Conservation (phyloP, 129 eudicot species). For the Tanacetum coccineum region DNA sequence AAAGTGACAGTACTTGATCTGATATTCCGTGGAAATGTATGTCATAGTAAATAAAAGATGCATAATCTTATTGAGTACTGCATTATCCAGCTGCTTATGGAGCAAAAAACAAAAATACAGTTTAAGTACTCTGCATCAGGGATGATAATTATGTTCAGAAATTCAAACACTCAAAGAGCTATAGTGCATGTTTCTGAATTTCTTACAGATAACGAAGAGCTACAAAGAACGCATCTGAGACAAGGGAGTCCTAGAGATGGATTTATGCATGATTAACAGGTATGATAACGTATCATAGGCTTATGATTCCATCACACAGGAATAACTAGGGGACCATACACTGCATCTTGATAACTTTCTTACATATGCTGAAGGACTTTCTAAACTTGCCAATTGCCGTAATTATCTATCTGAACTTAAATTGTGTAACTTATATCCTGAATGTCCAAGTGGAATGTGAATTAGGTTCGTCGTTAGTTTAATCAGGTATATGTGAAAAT, state of each 20-base stretch:
- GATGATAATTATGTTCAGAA: neutral
- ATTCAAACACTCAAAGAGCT: neutral
- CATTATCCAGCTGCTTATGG: neutral
- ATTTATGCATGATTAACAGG: constrained; percentile 14
- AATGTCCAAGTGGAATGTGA: neutral
- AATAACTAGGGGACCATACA: no score
- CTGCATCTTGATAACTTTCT: no score
- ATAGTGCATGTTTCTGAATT: neutral
- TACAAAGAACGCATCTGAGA: neutral
- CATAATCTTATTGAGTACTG: neutral
- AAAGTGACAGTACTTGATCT: constrained; percentile 5
- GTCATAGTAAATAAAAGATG: neutral
- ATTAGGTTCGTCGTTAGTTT: constrained; percentile 12
- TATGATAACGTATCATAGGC: neutral
- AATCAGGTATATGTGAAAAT: no score
- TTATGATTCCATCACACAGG: no score
- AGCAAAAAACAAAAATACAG: neutral
- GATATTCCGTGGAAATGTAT: neutral
- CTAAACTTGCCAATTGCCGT: neutral
- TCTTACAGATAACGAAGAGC: constrained; percentile 6
- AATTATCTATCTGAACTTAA: neutral
- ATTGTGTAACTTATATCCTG: neutral
- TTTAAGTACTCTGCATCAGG: no score
- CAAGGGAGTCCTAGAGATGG: neutral
- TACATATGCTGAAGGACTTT: no score